Base-by-base conservation (phyloP, 228 moss, liverwort and hornwort genomes). In the Sphagnum fallax region DNA sequence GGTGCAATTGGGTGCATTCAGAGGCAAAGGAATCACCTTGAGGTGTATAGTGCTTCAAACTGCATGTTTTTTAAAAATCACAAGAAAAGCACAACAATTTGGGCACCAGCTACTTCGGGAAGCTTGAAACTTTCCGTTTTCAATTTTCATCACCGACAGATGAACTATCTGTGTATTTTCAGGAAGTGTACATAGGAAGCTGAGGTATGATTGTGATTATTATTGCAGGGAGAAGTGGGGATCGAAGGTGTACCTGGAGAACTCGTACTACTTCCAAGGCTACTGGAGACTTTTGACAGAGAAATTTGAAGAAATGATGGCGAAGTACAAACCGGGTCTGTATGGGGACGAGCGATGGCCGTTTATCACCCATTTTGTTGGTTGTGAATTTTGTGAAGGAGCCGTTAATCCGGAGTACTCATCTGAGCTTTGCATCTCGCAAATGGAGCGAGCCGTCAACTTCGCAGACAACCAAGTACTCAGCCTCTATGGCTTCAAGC, bases 391-490 rank as follows among this genome's bases (percentile, higher is more conserved):
- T 49, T 87, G 86, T 16, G 78, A 80, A 9, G 86, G 86, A 4
- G 47, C 76, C 5, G 76, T 83, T 49, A 83, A 87, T 57, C 80
- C 80, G 0, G 83, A 83, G 32, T 87, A 83, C 52, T 74, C 83
- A 2, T 71, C 73, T 0, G 86, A 87, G 18, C 75, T 52, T 10
- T 87, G 86, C 74, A 69, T 87, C 57, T 16, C n/a, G 50, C 78
- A 87, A 50, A 87, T 87, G 86, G 86, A 87, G 48, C 83, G 86
- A 2, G 86, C 83, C 6, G 65, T 83, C 66, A 87, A 87, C 74
- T 87, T 87, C 63, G 86, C 83, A 4, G 86, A 87, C 5, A 83
- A 87, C n/a, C 86, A 87, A 78, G 13, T 87, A 15, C 74, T 87
- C 50, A 15, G 50, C 6, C 52, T 13, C 49, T 87, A 87, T 8